Conservation (phyloP, 2,329 filamentous ascomycete species). For the Metarhizium robertsii region DNA sequence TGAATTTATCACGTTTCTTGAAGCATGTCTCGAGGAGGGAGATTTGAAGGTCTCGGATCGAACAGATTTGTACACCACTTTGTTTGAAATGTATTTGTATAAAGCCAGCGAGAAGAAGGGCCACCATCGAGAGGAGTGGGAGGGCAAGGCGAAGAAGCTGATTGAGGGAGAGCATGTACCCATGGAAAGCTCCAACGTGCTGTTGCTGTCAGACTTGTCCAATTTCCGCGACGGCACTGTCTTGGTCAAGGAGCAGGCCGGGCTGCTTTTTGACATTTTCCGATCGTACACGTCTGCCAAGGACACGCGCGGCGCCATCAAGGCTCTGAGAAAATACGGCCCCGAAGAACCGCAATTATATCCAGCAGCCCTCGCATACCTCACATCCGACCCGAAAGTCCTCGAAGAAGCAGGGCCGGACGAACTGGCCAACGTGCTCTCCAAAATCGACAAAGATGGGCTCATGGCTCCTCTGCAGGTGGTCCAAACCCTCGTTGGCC, state of each 20-base stretch:
- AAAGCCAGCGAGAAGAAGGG: conserved; percentile 71
- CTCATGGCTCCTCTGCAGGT: conserved; percentile 95
- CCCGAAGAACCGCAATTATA: conserved; percentile 86
- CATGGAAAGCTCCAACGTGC: conserved; percentile 90
- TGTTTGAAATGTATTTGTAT: conserved; percentile 97
- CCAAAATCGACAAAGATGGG: conserved; percentile 80
- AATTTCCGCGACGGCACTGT: conserved; percentile 85
- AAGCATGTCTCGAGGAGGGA: conserved; percentile 70
- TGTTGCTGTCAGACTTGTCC: conserved; percentile 84
- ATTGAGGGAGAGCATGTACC: conserved; percentile 73
- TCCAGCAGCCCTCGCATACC: conserved; percentile 83
- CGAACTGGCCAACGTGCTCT: conserved; percentile 71
- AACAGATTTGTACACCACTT: conserved; percentile 81
- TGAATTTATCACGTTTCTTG: conserved; percentile 86
- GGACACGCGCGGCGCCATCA: conserved; percentile 84
- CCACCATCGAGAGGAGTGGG: conserved; percentile 63
- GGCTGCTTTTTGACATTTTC: conserved; percentile 90
- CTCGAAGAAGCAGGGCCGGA: conserved; percentile 76
- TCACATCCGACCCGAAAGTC: conserved; percentile 74
- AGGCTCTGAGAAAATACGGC: conserved; percentile 84
- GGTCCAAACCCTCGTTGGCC: conserved; percentile 77
- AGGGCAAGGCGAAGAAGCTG: conserved; percentile 79
- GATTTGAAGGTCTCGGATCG: conserved; percentile 65
- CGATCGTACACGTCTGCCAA: conserved; percentile 88
- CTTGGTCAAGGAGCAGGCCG: conserved; percentile 87